Base-by-base conservation (phyloP, 805 yeast genomes). In the Suhomyces sp. region DNA sequence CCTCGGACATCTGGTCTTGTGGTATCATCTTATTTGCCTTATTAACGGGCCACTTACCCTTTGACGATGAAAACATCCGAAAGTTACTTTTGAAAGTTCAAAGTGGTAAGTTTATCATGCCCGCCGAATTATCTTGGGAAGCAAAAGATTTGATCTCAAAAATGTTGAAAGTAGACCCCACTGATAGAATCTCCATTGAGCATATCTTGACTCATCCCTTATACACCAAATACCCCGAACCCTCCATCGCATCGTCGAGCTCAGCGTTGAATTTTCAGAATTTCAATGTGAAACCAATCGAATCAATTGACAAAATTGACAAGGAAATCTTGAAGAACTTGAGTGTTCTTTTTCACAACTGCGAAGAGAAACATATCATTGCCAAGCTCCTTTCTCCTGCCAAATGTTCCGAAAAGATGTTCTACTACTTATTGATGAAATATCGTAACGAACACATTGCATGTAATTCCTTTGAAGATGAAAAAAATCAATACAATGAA, bases 1-100 rank as follows among this genome's bases (percentile, higher is more conserved):
- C 97, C 41, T 85, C 96, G 29, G 99, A 94, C 69, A 92, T 94
- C 50, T 94, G 99, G 99, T 92, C 97, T 6, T 92, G 97, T 72
- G 98, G 99, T 61, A 89, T 94, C 55, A 94, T 94, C 49, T 75
- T 94, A 51, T 94, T 89, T 73, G 99, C 99, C 0, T 74, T 94
- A 46, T 77, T 94, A 44, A 92, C 98, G 0, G 99, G 98, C 39
- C 93, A 94, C 67, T 75, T 94, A 53, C 99, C 99, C 1, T 94
- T 94, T 66, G 99, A 94, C 69, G 97, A 94, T 69, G 97, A 93
- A 58, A 91, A 91, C 67, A 91, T 94, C 57, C 81, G 98, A 61
- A 86, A 87, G 62, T 75, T 94, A 57, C 76, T 94, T 47, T 73
- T 90, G 59, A 94, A 94, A 66, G 99, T 94, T 20, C 97, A 93